Evolutionary conservation across 78 protist species (phyloP).

Genomic region (Reticulomyxa filosa): DNA sequence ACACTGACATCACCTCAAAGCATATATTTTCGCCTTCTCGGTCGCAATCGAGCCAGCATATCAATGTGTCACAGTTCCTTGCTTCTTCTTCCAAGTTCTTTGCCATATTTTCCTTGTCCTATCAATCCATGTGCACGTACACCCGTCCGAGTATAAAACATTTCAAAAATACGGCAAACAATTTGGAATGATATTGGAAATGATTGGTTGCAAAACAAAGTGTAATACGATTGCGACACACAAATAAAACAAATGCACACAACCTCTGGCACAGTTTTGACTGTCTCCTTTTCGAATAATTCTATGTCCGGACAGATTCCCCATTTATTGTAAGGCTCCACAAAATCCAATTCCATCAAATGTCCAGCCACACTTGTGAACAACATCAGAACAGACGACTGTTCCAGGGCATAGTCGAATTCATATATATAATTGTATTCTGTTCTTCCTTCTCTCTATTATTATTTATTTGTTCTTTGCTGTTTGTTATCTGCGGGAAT

Average conservation of each 20-base stretch:
- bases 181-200: too few relatives aligned
- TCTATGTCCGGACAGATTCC: constrained; percentile 15
- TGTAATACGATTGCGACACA: too few relatives aligned
- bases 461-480: too few relatives aligned
- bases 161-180: too few relatives aligned
- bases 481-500: too few relatives aligned
- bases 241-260: too few relatives aligned
- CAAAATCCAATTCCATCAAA: constrained; percentile 47
- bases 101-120: too few relatives aligned
- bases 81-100: constrained; percentile 15
- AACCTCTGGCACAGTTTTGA: too few relatives aligned
- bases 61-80: not conserved
- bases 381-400: constrained; percentile 15
- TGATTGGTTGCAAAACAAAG: too few relatives aligned
- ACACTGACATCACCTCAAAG: constrained; percentile 20
- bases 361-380: constrained; percentile 82
- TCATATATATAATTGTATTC: constrained; percentile 31
- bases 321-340: constrained; percentile 31
- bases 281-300: constrained; percentile 53
- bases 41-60: constrained; percentile 7
- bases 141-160: too few relatives aligned
- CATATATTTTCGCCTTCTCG: constrained; percentile 21
- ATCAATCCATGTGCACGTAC: too few relatives aligned
- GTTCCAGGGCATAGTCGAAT: constrained; percentile 12
- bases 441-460: constrained; percentile 33